Conservation (phyloP, 2,329 filamentous ascomycete species). For the Fusarium mexicanum region DNA sequence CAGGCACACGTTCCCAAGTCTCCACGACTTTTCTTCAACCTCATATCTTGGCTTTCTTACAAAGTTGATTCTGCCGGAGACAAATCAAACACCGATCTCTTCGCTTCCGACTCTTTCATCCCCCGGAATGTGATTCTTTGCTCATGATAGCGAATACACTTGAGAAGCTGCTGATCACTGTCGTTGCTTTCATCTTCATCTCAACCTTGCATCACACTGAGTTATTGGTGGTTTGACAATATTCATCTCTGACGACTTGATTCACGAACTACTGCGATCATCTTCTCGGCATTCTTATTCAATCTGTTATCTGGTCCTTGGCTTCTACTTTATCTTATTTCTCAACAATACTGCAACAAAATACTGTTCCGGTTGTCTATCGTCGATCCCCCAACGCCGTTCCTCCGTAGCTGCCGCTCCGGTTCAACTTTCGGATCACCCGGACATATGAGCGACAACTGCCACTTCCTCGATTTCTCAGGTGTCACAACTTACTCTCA, state of each 20-base stretch:
- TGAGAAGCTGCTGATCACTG: conserved; percentile 17
- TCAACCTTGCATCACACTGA: conserved; percentile 12
- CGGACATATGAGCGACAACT: conserved; percentile 19
- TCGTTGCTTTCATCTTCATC: neutral
- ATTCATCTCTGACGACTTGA: neutral
- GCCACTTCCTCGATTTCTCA: conserved; percentile 8
- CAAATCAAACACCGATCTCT: neutral
- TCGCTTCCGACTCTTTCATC: neutral
- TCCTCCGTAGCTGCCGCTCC: conserved; percentile 26
- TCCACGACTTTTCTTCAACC: conserved; percentile 28
- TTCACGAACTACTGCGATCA: neutral
- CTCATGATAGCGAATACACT: neutral
- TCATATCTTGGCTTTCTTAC: conserved; percentile 3
- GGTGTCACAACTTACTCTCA: conserved; percentile 7
- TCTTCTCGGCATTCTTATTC: conserved; percentile 1
- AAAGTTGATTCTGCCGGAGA: neutral
- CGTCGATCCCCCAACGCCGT: conserved; percentile 30
- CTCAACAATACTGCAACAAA: neutral
- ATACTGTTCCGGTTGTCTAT: conserved; percentile 9
- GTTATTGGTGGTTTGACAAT: conserved; percentile 12
- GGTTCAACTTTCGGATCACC: conserved; percentile 34
- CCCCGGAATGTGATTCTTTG: conserved; percentile 18
- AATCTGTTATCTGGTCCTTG: neutral
- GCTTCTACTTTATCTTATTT: neutral
- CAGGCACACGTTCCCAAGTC: neutral